Evolutionary conservation across 441 rosid genomes (phyloP), one percentile per base, ranked within the genome.

Genomic region (Gossypium davidsonii): DNA sequence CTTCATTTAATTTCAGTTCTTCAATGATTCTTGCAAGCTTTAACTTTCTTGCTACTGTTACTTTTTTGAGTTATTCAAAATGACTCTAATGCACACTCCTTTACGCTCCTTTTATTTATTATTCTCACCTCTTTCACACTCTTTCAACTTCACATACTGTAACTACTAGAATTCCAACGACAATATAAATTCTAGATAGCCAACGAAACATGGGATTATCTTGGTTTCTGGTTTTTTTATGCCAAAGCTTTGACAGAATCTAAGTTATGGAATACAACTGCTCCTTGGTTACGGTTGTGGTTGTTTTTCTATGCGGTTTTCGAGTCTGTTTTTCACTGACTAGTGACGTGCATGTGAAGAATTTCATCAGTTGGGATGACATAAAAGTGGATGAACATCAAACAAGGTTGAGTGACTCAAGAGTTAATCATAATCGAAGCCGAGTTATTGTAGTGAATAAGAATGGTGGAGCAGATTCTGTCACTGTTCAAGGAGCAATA

Each of bases 401-500:
- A 37, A 12, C 60, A 18, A 60, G 72, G 63, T 0, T 79, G 78
- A 78, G 58, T 55, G 34, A 28, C 51, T 21, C 79, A 53, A 74
- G 73, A 73, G 79, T 82, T 25, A 78, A 72, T 46, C 28, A 5
- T 62, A 83, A 84, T 53, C 42, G 23, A 49, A 88, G 80, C 65
- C 74, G 81, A 76, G 85, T 91, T 25, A 86, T 94, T 15, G 78
- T 94, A 9, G 98, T 94, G 68, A 92, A 88, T 79, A 77, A 82
- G 67, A 79, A 78, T 61, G 94, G 97, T 17, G 68, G 76, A 11
- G 94, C 92, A 48, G 92, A 92, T 81, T 89, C 97, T 48, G 71
- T 80, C 62, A 88, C 97, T 0, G 91, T 94, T 80, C 99, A 94
- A 83, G 97, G 93, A 39, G 99, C 97, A 3, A 75, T 94, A 20